A percentile compares a stretch with the other conserved stretches of the same genome.
phyloP scores from a whole-genome alignment of 2,329 filamentous ascomycete genomes.

The Alternaria novae-zelandiae region DNA sequence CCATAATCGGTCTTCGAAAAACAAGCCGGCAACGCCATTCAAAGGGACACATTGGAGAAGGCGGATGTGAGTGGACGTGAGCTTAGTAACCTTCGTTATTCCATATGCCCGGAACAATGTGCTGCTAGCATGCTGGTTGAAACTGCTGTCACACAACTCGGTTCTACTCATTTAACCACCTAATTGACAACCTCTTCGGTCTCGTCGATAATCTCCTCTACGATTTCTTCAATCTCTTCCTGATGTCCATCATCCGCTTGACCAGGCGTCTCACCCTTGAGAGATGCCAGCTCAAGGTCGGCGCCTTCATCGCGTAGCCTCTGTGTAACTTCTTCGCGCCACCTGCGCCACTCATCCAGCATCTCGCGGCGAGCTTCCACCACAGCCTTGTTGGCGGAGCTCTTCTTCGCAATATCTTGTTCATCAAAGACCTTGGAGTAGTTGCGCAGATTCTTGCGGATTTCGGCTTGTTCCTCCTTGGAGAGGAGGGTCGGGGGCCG shows the following conservation, averaged over 20 bases:
- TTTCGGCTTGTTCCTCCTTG: slow-evolving; percentile 96
- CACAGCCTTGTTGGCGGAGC: slow-evolving; percentile 91
- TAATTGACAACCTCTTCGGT: slow-evolving; percentile 73
- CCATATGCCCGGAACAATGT: neutral
- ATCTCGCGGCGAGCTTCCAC: slow-evolving; percentile 83
- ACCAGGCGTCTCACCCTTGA: slow-evolving; percentile 50
- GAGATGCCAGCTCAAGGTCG: slow-evolving; percentile 62
- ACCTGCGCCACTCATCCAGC: slow-evolving; percentile 87
- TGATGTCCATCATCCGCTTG: slow-evolving; percentile 56
- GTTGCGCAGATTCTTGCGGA: slow-evolving; percentile 97
- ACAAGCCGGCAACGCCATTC: neutral
- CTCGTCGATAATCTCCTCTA: slow-evolving; percentile 90
- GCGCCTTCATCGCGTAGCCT: slow-evolving; percentile 68
- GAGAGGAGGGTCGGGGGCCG: slow-evolving; percentile 87
- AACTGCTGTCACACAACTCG: neutral
- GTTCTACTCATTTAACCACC: neutral
- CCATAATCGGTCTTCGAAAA: neutral
- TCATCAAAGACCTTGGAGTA: slow-evolving; percentile 96
- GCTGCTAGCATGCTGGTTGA: neutral
- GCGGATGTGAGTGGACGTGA: neutral
- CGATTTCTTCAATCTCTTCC: slow-evolving; percentile 73
- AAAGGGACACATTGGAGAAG: neutral
- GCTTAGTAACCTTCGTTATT: neutral
- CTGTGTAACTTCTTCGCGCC: slow-evolving; percentile 74
- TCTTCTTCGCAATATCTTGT: slow-evolving; percentile 90